Evolutionary conservation across 441 rosid species (phyloP), one percentile per base, ranked within the genome.

Genomic region (Melastoma candidum): DNA sequence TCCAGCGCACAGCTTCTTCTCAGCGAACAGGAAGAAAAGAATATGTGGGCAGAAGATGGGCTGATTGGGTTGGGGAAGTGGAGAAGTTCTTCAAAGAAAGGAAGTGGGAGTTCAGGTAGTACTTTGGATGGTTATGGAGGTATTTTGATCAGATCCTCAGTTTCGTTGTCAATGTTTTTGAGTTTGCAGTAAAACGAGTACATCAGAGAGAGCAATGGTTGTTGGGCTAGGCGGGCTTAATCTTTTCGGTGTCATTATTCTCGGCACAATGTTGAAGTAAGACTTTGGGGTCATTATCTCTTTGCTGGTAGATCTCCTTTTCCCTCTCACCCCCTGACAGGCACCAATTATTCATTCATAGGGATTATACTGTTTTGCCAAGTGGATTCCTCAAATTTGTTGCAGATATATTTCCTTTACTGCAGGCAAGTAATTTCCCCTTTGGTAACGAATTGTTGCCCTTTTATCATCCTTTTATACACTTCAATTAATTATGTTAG

Each of bases 1-100:
- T 93, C 65, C 98, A 93, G 66, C 92, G 97, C 26, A 81, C 98
- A 59, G 95, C 96, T 71, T 74, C 86, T 54, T 79, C 92, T 65
- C 77, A 77, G 61, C 73, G 77, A 61, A 79, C 76, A 71, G 75
- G 90, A 67, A 72, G 74, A 66, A 93, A 86, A 76, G 96, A 86
- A 72, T 84, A 84, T 57, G 84, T 80, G 7, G 94, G 95, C 22
- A 84, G 63, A 69, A 79, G 77, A 74, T 89, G 90, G 90, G 69
- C 81, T 55, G 95, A 85, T 61, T 75, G 78, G 82, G 78, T 77
- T 70, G 93, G 87, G 59, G 90, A 80, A 56, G 60, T 77, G 73
- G 87, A 84, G 59, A 92, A 73, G 55, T 83, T 82, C 68, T 83
- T 93, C 67, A 66, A 70, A 71, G 99, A 93, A 78, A 75, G 74